phyloP scores from a whole-genome alignment of 75 land plant species.

The Selaginella tamariscina region DNA sequence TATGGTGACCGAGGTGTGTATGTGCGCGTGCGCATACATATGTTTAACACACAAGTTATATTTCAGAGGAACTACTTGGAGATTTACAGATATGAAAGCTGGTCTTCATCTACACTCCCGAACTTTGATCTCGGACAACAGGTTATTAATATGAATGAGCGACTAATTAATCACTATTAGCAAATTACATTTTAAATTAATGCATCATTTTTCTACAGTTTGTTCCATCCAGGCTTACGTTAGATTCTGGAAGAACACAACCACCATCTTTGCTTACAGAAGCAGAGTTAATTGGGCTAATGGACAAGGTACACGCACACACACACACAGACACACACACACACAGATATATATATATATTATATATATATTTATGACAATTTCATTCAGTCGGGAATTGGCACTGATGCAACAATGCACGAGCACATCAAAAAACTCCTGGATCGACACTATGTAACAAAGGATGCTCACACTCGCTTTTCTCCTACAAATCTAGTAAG shows the following conservation, averaged over 20 bases:
- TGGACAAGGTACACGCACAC: slow-evolving; percentile 62
- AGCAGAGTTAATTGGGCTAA: slow-evolving; percentile 79
- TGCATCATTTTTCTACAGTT: too few relatives aligned
- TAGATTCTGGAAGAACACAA: slow-evolving; percentile 74
- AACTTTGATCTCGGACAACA: slow-evolving; percentile 63
- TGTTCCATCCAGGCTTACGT: slow-evolving; percentile 60
- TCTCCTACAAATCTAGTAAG: slow-evolving; percentile 82
- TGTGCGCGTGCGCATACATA: too few relatives aligned
- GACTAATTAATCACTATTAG: background rate
- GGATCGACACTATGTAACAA: slow-evolving; percentile 85
- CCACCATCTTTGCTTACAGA: slow-evolving; percentile 94
- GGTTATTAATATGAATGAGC: slow-evolving; percentile 24
- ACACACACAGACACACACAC: too few relatives aligned
- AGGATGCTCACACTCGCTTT: slow-evolving; percentile 82
- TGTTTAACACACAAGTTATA: too few relatives aligned
- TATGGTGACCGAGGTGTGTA: slow-evolving; percentile 57
- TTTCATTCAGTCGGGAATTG: slow-evolving; percentile 70
- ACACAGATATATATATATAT: too few relatives aligned
- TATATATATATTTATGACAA: background rate
- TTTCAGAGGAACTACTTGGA: slow-evolving; percentile 86
- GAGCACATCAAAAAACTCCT: slow-evolving; percentile 96
- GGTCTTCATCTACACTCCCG: slow-evolving; percentile 84
- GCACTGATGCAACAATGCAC: slow-evolving; percentile 99
- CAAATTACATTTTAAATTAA: too few relatives aligned
- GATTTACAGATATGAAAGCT: slow-evolving; percentile 73